Base-by-base conservation (phyloP, 257 asterid species). In the Orobanche coerulescens region DNA sequence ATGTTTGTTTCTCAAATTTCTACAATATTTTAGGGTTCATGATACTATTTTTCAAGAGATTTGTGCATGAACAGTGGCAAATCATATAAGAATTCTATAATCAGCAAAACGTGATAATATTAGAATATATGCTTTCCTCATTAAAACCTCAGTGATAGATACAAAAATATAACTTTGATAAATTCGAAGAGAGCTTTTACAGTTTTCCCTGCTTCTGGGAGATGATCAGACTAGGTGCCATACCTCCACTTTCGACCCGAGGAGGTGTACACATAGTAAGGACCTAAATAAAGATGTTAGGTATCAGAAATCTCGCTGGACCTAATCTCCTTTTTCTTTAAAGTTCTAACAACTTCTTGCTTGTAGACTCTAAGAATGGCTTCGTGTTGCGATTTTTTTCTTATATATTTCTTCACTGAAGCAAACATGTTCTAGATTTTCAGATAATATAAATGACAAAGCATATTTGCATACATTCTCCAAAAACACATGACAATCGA, bases 401-500 rank as follows among this genome's bases (percentile, higher is more conserved):
- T 2, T 20, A n/a, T 33, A 52, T 3, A 31, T 54, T 65, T 23
- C 55, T 28, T 25, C 66, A 48, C 40, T 2, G 61, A 59, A 28
- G 22, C 25, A 4, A 61, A 6, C 25, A 15, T 28, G 42, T 8
- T 6, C 34, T 43, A 14, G 14, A 18, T 15, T 19, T 19, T 30
- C 33, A 47, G 58, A 26, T 49, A 54, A 28, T 7, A 40, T 39
- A 31, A 24, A 14, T 67, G n/a, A n/a, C 33, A 36, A 9, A n/a
- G 6, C 15, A 61, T n/a, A n/a, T n/a, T n/a, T n/a, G n/a, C 65
- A 66, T 18, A 40, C 42, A 56, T 42, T 31, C 58, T 36, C 55
- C 12, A 22, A 33, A 18, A 54, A 25, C 51, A 56, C 13, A 43
- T 54, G 51, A 26, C 14, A 44, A 66, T 31, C 11, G 31, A 1